These are phyloP conservation scores for Balamuthia mandrillaris DNA, from an alignment of 208 protist species.

Conservation along the genomic window DNA sequence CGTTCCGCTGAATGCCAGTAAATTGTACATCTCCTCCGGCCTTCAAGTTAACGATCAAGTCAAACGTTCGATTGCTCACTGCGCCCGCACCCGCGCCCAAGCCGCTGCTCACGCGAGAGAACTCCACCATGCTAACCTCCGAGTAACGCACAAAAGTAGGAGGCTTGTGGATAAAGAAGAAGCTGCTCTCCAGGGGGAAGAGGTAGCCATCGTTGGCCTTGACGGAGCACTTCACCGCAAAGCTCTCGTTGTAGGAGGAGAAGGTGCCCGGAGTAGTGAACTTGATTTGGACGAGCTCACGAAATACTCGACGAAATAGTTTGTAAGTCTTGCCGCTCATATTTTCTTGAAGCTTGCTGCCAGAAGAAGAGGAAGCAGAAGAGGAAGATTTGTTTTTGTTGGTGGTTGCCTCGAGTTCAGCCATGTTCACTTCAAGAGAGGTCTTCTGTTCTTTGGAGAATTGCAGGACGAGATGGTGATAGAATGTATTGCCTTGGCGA, in stretches of 20 bases:
- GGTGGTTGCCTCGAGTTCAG: conserved; percentile 32
- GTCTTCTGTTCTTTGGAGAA: conserved; percentile 29
- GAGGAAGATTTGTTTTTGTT: too few species aligned
- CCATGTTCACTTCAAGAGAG: conserved; percentile 39
- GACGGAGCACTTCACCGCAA: conserved; percentile 53
- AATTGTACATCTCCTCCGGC: neutral
- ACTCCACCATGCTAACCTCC: conserved; percentile 58
- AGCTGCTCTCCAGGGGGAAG: conserved; percentile 59
- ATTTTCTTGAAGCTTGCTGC: conserved; percentile 41
- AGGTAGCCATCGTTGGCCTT: conserved; percentile 66
- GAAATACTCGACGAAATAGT: conserved; percentile 36
- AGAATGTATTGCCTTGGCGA: conserved; percentile 59
- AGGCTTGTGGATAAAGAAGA: conserved; percentile 71
- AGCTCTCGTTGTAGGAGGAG: neutral
- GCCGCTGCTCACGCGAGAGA: conserved; percentile 39
- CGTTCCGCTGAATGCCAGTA: neutral
- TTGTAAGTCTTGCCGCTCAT: conserved; percentile 40
- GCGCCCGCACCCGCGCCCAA: neutral
- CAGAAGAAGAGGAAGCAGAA: too few species aligned
- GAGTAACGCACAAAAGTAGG: conserved; percentile 53
- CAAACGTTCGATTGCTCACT: conserved; percentile 44
- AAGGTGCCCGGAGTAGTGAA: conserved; percentile 23
- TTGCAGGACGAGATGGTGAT: conserved; percentile 60
- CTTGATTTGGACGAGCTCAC: conserved; percentile 41
- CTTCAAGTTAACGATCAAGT: conserved; percentile 40